These are phyloP conservation scores for Phragmites australis DNA, from an alignment of 176 grass and related monocot species.

Conservation along the genomic window DNA sequence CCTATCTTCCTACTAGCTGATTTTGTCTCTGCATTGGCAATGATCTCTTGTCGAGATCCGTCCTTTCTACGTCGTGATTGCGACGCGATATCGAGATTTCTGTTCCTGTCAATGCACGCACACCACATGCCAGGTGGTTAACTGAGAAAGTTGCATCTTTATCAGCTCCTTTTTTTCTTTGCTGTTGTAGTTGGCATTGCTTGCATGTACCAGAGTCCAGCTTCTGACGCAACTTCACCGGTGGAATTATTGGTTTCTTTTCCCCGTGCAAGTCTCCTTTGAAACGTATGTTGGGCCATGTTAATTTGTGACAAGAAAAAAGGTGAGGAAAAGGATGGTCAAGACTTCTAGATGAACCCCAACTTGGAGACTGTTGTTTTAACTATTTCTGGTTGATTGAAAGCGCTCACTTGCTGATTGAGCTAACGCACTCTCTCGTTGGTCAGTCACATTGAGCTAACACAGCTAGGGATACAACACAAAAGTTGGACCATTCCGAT, in stretches of 20 bases:
- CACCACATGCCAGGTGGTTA: slow-evolving; percentile 41
- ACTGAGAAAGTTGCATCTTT: slow-evolving; percentile 27
- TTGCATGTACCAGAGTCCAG: slow-evolving; percentile 17
- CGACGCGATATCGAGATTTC: slow-evolving; percentile 14
- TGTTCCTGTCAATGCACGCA: slow-evolving; percentile 34
- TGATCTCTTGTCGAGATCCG: slow-evolving; percentile 5
- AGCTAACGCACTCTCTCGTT: not conserved
- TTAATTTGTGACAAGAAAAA: not conserved
- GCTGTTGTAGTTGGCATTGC: slow-evolving; percentile 21
- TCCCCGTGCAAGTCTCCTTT: not conserved
- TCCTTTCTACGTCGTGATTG: slow-evolving; percentile 21
- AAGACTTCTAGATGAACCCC: slow-evolving; percentile 12
- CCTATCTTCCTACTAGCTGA: not conserved
- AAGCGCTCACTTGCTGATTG: slow-evolving; percentile 14
- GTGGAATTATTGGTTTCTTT: slow-evolving; percentile 5
- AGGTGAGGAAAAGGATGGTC: slow-evolving; percentile 5
- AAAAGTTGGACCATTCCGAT: not conserved
- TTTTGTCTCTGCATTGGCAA: slow-evolving; percentile 31
- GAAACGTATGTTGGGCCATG: not conserved
- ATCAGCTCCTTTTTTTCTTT: slow-evolving; percentile 23
- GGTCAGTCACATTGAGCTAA: not conserved
- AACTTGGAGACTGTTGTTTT: slow-evolving; percentile 10
- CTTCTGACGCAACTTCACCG: slow-evolving; percentile 27
- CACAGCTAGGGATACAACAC: not conserved
- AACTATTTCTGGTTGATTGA: slow-evolving; percentile 25